A percentile compares a stretch with the other conserved stretches of the same genome.
Conservation (phyloP, 164 flowering plant species). For the Taxillus chinensis region DNA sequence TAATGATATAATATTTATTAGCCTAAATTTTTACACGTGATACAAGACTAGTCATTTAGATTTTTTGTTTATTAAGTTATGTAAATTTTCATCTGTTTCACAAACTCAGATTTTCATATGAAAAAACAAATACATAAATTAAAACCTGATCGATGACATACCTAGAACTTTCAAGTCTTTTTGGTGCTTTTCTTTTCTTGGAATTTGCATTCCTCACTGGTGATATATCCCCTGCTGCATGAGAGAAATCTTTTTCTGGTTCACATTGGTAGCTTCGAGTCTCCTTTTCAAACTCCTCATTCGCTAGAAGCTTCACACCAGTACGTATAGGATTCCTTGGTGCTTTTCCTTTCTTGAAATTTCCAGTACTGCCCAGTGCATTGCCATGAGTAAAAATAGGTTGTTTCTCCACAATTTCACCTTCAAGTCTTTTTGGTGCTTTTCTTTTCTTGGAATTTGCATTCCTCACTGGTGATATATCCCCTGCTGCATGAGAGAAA, state of each 20-base stretch:
- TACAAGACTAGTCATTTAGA: no score
- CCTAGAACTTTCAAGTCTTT: conserved; percentile 37
- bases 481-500: conserved; percentile 15
- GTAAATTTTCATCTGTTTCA: background rate
- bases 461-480: conserved; percentile 11
- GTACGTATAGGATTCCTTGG: conserved; percentile 6
- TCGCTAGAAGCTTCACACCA: conserved; percentile 40
- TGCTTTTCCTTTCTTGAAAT: background rate
- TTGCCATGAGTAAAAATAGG: no score
- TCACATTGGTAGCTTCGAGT: conserved; percentile 47
- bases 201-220: conserved; percentile 17
- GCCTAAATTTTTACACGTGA: no score
- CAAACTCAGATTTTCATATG: background rate
- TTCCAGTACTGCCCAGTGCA: no score
- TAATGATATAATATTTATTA: no score
- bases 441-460: conserved; percentile 54
- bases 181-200: conserved; percentile 61
- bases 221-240: conserved; percentile 9
- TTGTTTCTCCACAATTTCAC: no score
- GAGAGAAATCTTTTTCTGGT: conserved; percentile 30
- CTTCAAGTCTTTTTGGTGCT: conserved; percentile 28
- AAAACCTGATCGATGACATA: conserved; percentile 19
- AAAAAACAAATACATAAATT: background rate
- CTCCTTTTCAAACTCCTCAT: conserved; percentile 60
- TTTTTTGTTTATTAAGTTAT: no score